Base-by-base conservation (phyloP, 2,329 filamentous ascomycete genomes). In the Aspergillus alliaceus region DNA sequence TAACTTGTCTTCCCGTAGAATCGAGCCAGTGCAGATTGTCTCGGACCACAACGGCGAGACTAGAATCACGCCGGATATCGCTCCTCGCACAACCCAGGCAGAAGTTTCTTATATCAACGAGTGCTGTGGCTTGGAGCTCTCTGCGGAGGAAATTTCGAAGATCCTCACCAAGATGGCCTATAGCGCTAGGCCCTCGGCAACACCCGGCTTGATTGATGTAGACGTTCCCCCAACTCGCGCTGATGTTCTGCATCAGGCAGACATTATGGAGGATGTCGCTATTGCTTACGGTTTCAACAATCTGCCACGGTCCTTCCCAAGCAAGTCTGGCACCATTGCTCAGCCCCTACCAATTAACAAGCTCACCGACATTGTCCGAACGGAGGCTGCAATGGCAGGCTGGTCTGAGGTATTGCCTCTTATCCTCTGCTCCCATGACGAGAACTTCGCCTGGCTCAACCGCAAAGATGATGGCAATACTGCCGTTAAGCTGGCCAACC, bases 241-340 rank as follows among this genome's bases (percentile, higher is more conserved):
- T 48, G 95, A 99, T 74, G 89, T 99, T 40, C 86, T 99, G 31
- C 95, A 99, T 76, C 90, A 97, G 72, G 96, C 92, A 68, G 95
- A 99, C 73, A 90, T 99, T 65, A 99, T 99, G 93, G 95, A 99
- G 79, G 96, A 99, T 72, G 88, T 96, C 20, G 95, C 92, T 39
- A 95, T 99, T 63, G 92, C 91, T 53, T 97, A 98, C 75, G 95
- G 96, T 64, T 99, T 96, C 84, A 99, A 99, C 82, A 91, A 90
- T 62, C 87, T 99, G 18, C 93, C 93, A 1, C 88, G 92, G 52
- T 87, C 89, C 49, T 91, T 93, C 69, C 92, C 93, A 8, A 92
- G 88, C 75, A 93, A 92, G 71, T 89, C 90, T 24, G 90, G 89
- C 54, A 95, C 91, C 6, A 86, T 97, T 59, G 96, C 91, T 47